phyloP scores from a whole-genome alignment of 768 basidiomycete genomes.

The Suillus subaureus region DNA sequence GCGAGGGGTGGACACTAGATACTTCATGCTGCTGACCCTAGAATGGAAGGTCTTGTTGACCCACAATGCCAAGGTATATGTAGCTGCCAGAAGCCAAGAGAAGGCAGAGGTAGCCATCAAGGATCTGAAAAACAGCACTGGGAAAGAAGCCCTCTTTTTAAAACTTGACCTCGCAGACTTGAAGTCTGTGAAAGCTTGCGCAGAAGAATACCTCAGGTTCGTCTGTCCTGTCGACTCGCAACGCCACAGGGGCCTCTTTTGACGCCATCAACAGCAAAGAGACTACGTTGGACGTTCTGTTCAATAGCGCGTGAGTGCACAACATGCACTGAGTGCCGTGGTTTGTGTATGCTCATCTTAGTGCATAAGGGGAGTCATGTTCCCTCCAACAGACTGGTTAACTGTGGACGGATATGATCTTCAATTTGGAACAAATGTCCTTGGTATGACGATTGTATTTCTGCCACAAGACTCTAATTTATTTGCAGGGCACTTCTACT shows the following conservation, averaged over 20 bases:
- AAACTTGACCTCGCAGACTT: constrained; percentile 47
- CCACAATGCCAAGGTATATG: constrained; percentile 69
- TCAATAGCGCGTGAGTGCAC: constrained; percentile 48
- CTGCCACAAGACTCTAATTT: constrained; percentile 23
- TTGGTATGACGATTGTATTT: constrained; percentile 38
- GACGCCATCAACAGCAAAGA: constrained; percentile 40
- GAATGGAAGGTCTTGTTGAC: constrained; percentile 46
- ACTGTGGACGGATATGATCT: constrained; percentile 58
- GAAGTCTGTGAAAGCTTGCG: constrained; percentile 38
- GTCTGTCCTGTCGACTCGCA: not conserved
- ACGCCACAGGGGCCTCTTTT: not conserved
- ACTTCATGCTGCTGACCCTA: not conserved
- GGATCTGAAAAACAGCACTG: constrained; percentile 49
- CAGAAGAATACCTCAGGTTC: constrained; percentile 40
- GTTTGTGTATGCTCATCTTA: not conserved
- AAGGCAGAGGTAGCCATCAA: constrained; percentile 54
- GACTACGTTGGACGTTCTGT: constrained; percentile 45
- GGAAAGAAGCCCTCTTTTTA: constrained; percentile 45
- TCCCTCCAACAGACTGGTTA: constrained; percentile 41
- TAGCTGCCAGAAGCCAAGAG: constrained; percentile 49
- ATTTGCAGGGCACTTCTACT: constrained; percentile 43
- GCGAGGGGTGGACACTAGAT: not conserved
- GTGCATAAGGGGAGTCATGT: constrained; percentile 47
- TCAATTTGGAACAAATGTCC: constrained; percentile 57
- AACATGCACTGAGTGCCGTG: not conserved